Evolutionary conservation across 73 alveolate species (phyloP).

Genomic region (Tetrahymena malaccensis): DNA sequence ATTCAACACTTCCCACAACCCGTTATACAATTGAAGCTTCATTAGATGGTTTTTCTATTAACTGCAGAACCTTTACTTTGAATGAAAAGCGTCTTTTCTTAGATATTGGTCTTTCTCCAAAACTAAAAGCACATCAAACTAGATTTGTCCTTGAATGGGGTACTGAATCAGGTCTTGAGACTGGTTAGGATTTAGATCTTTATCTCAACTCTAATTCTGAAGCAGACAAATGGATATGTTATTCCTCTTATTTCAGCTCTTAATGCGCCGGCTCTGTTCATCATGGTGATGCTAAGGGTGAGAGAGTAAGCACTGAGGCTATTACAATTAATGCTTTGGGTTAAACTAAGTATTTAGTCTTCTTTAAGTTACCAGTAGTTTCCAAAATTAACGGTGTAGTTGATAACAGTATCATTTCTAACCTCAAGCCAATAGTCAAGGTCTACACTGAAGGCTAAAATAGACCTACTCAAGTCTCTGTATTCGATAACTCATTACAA

Average conservation of each 20-base stretch:
- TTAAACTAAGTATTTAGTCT: not conserved
- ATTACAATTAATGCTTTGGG: not conserved
- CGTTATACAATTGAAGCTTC: not conserved
- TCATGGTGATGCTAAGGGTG: constrained; percentile 2
- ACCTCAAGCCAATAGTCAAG: not conserved
- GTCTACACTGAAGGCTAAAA: not conserved
- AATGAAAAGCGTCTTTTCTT: not conserved
- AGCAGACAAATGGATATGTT: not conserved
- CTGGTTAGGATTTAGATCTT: not conserved
- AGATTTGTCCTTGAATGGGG: not conserved
- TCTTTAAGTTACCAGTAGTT: not conserved
- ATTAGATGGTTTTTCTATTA: not conserved
- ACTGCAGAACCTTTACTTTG: not conserved
- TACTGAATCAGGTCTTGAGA: not conserved
- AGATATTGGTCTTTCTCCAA: not conserved
- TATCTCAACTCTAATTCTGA: not conserved
- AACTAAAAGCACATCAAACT: not conserved
- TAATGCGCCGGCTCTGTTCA: not conserved
- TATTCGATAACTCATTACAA: not conserved
- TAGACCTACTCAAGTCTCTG: not conserved
- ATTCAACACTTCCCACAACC: not conserved
- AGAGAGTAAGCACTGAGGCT: not conserved
- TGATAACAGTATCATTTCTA: not conserved
- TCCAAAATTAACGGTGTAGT: not conserved
- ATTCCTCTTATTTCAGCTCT: not conserved